phyloP scores from a whole-genome alignment of 1,139 yeast genomes.

The Saccharomycopsis hybrid region DNA sequence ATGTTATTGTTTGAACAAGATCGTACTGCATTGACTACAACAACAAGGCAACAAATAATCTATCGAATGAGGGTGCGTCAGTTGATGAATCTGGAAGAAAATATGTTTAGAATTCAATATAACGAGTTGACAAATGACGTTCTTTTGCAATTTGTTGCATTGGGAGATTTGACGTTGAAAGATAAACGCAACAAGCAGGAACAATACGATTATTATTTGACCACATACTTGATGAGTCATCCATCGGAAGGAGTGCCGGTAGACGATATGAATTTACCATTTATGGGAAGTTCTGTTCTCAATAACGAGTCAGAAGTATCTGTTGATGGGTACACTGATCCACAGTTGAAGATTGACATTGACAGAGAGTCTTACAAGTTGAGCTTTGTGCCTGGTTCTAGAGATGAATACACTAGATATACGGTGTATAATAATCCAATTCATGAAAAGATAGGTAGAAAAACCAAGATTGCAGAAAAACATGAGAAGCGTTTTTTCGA shows the following conservation, averaged over 20 bases:
- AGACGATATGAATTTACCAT: conserved; percentile 65
- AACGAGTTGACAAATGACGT: conserved; percentile 48
- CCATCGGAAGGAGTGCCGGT: conserved; percentile 97
- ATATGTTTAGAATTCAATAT: conserved; percentile 82
- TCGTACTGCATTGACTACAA: conserved; percentile 48
- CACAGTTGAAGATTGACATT: conserved; percentile 66
- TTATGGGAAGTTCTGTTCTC: conserved; percentile 49
- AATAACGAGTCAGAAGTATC: not conserved
- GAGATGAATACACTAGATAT: conserved; percentile 69
- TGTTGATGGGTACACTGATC: conserved; percentile 59
- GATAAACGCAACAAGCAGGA: conserved; percentile 73
- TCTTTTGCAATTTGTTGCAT: conserved; percentile 77
- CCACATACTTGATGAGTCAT: conserved; percentile 88
- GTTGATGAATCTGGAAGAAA: conserved; percentile 57
- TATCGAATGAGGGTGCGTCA: conserved; percentile 85
- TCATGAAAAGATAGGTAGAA: not conserved
- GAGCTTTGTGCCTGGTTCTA: conserved; percentile 75
- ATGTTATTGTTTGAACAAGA: conserved; percentile 77
- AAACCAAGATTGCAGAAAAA: conserved; percentile 11
- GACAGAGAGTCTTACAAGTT: conserved; percentile 75
- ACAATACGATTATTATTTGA: conserved; percentile 85
- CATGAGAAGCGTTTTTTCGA: conserved; percentile 1
- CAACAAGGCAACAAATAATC: conserved; percentile 81
- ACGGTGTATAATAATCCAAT: conserved; percentile 33
- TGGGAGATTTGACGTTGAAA: conserved; percentile 80